phyloP scores from a whole-genome alignment of 1,284 basidiomycete genomes.

The Trichosporon faecale region DNA sequence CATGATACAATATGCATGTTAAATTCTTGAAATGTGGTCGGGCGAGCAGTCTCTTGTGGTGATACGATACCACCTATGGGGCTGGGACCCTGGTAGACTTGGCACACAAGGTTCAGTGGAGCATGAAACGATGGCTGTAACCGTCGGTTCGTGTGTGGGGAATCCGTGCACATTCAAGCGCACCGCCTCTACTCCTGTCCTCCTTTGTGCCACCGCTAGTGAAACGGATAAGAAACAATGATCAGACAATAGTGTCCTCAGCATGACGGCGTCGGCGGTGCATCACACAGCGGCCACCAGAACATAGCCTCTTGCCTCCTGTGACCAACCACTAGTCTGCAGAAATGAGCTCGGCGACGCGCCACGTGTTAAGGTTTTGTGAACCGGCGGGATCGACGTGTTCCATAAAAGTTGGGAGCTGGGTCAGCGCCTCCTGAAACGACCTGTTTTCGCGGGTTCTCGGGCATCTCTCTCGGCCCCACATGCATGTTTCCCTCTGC shows the following conservation, averaged over 20 bases:
- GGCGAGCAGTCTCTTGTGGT: neutral
- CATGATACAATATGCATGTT: constrained; percentile 6
- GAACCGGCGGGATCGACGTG: neutral
- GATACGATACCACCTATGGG: neutral
- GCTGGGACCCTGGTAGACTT: neutral
- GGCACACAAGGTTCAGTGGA: neutral
- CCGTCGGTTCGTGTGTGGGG: neutral
- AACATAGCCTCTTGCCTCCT: neutral
- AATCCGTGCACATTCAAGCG: neutral
- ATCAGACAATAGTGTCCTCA: too few relatives aligned
- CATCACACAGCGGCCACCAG: neutral
- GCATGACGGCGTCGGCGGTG: neutral
- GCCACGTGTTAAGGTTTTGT: neutral
- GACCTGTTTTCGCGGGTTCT: neutral
- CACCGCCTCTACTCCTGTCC: neutral
- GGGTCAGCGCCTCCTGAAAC: neutral
- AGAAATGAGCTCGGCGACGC: neutral
- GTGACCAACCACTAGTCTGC: neutral
- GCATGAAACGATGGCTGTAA: neutral
- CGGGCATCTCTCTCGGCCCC: neutral
- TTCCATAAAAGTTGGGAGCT: neutral
- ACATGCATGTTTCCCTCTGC: neutral
- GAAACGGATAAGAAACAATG: too few relatives aligned
- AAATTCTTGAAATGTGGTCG: neutral
- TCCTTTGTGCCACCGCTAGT: neutral